Percentiles rank a stretch among this genome's conserved stretches.
Conservation (phyloP, 345 rosid species). For the Lenwebbia sp. region DNA sequence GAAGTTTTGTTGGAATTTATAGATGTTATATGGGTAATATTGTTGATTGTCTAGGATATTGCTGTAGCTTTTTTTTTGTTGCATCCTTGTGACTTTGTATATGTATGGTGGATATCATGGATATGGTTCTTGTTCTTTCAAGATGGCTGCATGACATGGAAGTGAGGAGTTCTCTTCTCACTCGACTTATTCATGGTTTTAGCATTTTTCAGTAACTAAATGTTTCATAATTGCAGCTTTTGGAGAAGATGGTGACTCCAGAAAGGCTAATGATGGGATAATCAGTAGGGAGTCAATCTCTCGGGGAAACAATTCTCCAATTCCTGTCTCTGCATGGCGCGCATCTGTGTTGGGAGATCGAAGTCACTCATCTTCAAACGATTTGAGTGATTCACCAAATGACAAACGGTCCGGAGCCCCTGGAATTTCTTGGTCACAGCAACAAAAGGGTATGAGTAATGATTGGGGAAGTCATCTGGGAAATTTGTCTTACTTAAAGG, state of each 20-base stretch:
- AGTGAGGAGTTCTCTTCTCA: neutral
- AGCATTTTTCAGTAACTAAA: neutral
- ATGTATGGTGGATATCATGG: neutral
- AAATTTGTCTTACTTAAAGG: slow-evolving; percentile 32
- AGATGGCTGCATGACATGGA: neutral
- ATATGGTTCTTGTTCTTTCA: neutral
- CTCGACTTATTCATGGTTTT: neutral
- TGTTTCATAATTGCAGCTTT: slow-evolving; percentile 22
- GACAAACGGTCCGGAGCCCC: slow-evolving; percentile 22
- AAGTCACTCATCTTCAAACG: slow-evolving; percentile 21
- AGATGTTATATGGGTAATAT: neutral
- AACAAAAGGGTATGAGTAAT: slow-evolving; percentile 31
- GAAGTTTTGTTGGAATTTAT: neutral
- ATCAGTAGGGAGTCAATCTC: slow-evolving; percentile 23
- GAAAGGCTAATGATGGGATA: slow-evolving; percentile 37
- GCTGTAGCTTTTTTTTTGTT: neutral
- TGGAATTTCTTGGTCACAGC: slow-evolving; percentile 38
- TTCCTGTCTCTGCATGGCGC: slow-evolving; percentile 40
- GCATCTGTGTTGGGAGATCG: slow-evolving; percentile 40
- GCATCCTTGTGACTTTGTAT: neutral
- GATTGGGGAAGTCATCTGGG: slow-evolving; percentile 32
- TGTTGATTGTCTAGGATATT: neutral
- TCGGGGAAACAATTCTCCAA: slow-evolving; percentile 31
- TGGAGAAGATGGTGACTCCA: slow-evolving; percentile 35
- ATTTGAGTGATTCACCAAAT: slow-evolving; percentile 36